phyloP scores from a whole-genome alignment of 176 grass and related monocot genomes.

The Rhipidocladum racemiflorum region DNA sequence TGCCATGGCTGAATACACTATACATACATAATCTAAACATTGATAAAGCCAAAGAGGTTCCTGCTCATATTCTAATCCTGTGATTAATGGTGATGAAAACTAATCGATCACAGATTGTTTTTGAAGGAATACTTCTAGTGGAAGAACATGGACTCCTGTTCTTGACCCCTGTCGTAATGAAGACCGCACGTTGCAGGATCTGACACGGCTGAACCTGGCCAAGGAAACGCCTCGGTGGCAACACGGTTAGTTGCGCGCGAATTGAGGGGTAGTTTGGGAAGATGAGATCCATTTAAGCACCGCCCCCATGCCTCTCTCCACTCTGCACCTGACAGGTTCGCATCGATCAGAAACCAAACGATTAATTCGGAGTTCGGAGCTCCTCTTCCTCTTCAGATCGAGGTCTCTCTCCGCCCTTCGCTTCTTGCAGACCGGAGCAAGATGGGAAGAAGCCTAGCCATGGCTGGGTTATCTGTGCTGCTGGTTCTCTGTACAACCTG shows the following conservation, averaged over 20 bases:
- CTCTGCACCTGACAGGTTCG: not conserved
- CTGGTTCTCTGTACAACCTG: conserved; percentile 30
- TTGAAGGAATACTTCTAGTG: not conserved
- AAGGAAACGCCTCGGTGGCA: conserved; percentile 22
- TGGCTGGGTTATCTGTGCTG: conserved; percentile 28
- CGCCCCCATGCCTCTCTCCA: not conserved
- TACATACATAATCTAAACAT: not conserved
- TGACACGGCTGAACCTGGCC: conserved; percentile 12
- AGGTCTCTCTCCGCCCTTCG: not conserved
- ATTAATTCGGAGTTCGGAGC: not conserved
- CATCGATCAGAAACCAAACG: conserved; percentile 10
- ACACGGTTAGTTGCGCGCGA: not conserved
- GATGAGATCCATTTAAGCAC: conserved; percentile 16
- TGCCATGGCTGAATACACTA: not conserved
- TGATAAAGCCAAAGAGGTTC: not conserved
- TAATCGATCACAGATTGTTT: not conserved
- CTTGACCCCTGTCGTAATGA: conserved; percentile 27
- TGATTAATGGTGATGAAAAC: not conserved
- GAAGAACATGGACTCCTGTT: conserved; percentile 37
- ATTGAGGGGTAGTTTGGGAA: not conserved
- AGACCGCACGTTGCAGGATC: conserved; percentile 23
- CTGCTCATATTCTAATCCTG: not conserved
- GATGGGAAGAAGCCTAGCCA: conserved; percentile 34
- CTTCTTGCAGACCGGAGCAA: not conserved
- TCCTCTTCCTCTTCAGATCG: not conserved